Conservation (phyloP, 495 filamentous ascomycete genomes). For the Oleoguttula mirabilis region DNA sequence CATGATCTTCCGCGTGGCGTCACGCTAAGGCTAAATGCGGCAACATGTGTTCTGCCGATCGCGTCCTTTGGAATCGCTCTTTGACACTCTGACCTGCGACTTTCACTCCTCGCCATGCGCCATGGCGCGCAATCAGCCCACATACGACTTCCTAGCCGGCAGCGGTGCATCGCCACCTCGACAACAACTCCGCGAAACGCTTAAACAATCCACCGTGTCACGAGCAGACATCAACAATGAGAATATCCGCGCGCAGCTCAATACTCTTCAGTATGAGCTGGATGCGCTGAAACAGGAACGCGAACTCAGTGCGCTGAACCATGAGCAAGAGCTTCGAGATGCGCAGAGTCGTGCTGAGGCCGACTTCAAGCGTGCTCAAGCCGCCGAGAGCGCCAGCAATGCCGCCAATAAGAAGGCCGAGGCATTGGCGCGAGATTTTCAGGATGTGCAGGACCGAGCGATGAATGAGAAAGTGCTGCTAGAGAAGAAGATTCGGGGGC, state of each 20-base stretch:
- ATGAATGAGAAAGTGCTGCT: conserved; percentile 54
- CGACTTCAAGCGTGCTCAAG: conserved; percentile 71
- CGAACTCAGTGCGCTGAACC: conserved; percentile 59
- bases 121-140: conserved; percentile 35
- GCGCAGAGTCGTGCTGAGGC: conserved; percentile 62
- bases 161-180: conserved; percentile 25
- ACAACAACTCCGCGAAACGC: conserved; percentile 27
- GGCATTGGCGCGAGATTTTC: conserved; percentile 54
- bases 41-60: no score
- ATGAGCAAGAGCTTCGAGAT: conserved; percentile 73
- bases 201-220: conserved; percentile 29
- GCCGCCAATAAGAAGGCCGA: conserved; percentile 62
- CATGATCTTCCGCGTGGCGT: no score
- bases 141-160: conserved; percentile 51
- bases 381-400: conserved; percentile 54
- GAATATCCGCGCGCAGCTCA: conserved; percentile 54
- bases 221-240: conserved; percentile 42
- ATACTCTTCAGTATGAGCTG: conserved; percentile 56
- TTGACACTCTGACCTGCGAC: no score
- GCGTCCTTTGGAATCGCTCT: no score
- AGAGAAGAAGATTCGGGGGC: conserved; percentile 57
- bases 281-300: conserved; percentile 73
- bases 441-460: conserved; percentile 52
- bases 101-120: neutral
- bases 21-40: no score